Percentiles rank a stretch among this genome's conserved stretches.
Conservation (phyloP, 139 green algal species). For the Monoraphidium neglectum region DNA sequence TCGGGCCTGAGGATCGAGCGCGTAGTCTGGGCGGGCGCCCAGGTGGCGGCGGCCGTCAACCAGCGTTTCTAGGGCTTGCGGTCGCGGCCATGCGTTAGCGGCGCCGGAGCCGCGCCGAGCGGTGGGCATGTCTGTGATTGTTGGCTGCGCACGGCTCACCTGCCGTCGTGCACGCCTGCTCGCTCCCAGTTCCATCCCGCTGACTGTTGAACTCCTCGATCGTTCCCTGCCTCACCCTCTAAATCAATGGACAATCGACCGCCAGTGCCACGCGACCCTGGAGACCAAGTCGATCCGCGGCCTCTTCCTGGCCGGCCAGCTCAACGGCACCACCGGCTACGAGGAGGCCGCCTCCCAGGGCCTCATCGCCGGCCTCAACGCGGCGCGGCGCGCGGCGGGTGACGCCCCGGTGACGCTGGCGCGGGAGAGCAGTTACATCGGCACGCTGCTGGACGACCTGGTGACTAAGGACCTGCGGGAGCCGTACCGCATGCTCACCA, state of each 20-base stretch:
- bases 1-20: not conserved
- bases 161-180: too few relatives aligned
- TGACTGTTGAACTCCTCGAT: too few relatives aligned
- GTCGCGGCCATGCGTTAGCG: too few relatives aligned
- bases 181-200: too few relatives aligned
- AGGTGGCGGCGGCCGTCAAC: not conserved
- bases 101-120: too few relatives aligned
- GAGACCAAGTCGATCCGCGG: slow-evolving; percentile 90
- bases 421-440: slow-evolving; percentile 86
- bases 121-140: too few relatives aligned
- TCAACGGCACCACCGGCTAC: slow-evolving; percentile 99
- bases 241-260: too few relatives aligned
- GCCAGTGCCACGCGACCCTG: slow-evolving; percentile 85
- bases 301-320: slow-evolving; percentile 97
- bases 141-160: too few relatives aligned
- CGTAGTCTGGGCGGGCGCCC: not conserved
- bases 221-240: too few relatives aligned
- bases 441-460: slow-evolving; percentile 96
- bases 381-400: slow-evolving; percentile 65
- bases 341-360: slow-evolving; percentile 95
- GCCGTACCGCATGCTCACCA: slow-evolving; percentile 97
- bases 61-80: too few relatives aligned
- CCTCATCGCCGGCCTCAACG: slow-evolving; percentile 92
- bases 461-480: slow-evolving; percentile 96
- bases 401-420: slow-evolving; percentile 58